phyloP scores from a whole-genome alignment of 192 early-diverging fungal genomes.

The Hyaloraphidium curvatum region DNA sequence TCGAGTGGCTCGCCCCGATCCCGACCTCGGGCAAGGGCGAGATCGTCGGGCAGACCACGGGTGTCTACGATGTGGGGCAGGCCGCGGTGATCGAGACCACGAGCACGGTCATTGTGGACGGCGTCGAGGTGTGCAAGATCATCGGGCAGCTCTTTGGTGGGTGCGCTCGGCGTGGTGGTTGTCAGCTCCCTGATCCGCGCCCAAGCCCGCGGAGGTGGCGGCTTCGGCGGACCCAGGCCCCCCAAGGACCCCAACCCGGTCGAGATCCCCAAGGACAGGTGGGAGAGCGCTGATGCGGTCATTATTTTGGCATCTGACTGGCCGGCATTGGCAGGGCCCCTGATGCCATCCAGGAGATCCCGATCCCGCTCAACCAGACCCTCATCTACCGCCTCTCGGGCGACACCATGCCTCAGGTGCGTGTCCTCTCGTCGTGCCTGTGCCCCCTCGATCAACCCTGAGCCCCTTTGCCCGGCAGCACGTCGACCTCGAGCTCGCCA shows the following conservation, averaged over 20 bases:
- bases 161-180: too few relatives aligned
- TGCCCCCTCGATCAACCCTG: too few relatives aligned
- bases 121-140: too few relatives aligned
- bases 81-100: constrained; percentile 48
- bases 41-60: constrained; percentile 46
- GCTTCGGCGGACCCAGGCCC: constrained; percentile 50
- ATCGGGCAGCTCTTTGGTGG: too few relatives aligned
- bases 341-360: constrained; percentile 24
- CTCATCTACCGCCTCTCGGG: constrained; percentile 52
- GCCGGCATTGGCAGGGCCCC: constrained; percentile 31
- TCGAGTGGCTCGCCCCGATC: constrained; percentile 42
- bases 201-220: too few relatives aligned
- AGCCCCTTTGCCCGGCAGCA: constrained; percentile 55
- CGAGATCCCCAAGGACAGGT: constrained; percentile 20
- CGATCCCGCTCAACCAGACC: constrained; percentile 31
- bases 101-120: constrained; percentile 24
- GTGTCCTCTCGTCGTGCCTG: too few relatives aligned
- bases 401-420: too few relatives aligned
- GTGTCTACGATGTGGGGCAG: constrained; percentile 61
- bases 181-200: too few relatives aligned
- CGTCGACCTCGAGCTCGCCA: constrained; percentile 41
- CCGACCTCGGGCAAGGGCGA: constrained; percentile 62
- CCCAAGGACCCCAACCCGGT: constrained; percentile 24
- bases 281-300: too few relatives aligned
- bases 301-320: too few relatives aligned